A percentile compares a stretch with the other conserved stretches of the same genome.
phyloP scores from a whole-genome alignment of 2,329 filamentous ascomycete genomes.

The Ophiostoma ulmi region DNA sequence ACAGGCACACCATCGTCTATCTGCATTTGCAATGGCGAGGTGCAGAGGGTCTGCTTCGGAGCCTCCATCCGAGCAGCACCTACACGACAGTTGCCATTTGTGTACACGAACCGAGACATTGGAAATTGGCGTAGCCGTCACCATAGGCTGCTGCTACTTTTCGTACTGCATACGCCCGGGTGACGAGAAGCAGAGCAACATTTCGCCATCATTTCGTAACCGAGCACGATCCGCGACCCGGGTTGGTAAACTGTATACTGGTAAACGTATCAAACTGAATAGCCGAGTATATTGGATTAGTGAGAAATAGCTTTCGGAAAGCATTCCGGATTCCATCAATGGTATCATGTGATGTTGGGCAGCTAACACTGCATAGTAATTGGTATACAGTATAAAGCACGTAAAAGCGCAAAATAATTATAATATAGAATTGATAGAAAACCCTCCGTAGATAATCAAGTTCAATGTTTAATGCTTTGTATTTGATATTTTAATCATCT shows the following conservation, averaged over 20 bases:
- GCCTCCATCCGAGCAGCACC: background rate
- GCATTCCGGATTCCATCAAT: background rate
- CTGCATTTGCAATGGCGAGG: background rate
- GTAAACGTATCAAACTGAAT: background rate
- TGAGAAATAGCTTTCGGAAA: background rate
- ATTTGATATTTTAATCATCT: background rate
- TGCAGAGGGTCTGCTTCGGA: background rate
- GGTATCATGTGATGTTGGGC: background rate
- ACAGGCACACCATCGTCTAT: background rate
- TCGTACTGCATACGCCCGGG: background rate
- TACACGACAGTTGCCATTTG: background rate
- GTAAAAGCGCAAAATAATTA: background rate
- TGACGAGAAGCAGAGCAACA: background rate
- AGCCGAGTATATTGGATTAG: background rate
- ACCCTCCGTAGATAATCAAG: too few species aligned
- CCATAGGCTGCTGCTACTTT: background rate
- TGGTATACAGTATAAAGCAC: background rate
- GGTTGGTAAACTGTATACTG: background rate
- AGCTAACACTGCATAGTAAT: background rate
- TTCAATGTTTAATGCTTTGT: background rate
- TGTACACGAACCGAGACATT: background rate
- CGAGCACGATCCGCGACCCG: background rate
- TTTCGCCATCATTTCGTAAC: background rate
- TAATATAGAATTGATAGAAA: too few species aligned
- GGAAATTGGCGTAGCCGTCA: background rate